A percentile compares a stretch with the other conserved stretches of the same genome.
These are phyloP conservation scores for Sanghuangporus weigelae DNA, from an alignment of 1,284 basidiomycete species.

Conservation along the genomic window DNA sequence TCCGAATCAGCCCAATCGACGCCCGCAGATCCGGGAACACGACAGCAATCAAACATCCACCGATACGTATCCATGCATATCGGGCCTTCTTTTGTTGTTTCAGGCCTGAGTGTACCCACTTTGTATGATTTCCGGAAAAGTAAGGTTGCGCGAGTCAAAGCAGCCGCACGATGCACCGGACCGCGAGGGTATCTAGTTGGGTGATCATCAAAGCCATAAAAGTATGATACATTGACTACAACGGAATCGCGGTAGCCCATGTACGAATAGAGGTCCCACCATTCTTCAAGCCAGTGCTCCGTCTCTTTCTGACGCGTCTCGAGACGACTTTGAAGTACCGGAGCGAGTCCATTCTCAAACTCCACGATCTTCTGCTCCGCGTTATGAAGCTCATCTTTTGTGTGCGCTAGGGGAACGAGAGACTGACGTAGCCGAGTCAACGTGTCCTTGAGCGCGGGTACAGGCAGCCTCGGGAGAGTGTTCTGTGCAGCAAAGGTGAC, in stretches of 20 bases:
- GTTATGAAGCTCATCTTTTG: slow-evolving; percentile 47
- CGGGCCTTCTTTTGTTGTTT: slow-evolving; percentile 67
- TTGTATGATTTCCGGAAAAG: slow-evolving; percentile 67
- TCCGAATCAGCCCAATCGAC: slow-evolving; percentile 76
- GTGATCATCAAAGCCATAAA: slow-evolving; percentile 72
- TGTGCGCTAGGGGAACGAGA: slow-evolving; percentile 61
- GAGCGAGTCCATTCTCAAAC: slow-evolving; percentile 45
- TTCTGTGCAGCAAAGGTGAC: slow-evolving; percentile 39
- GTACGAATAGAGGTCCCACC: slow-evolving; percentile 77
- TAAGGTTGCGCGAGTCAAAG: slow-evolving; percentile 63
- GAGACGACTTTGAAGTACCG: slow-evolving; percentile 54
- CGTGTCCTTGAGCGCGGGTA: slow-evolving; percentile 54
- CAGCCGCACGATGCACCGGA: slow-evolving; percentile 69
- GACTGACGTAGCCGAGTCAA: slow-evolving; percentile 54
- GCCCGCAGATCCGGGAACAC: slow-evolving; percentile 67
- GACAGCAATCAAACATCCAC: slow-evolving; percentile 92
- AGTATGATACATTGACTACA: slow-evolving; percentile 80
- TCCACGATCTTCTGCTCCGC: slow-evolving; percentile 56
- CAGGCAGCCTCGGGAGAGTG: slow-evolving; percentile 56
- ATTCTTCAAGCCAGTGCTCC: slow-evolving; percentile 73
- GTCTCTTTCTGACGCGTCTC: slow-evolving; percentile 43
- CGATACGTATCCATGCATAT: slow-evolving; percentile 89
- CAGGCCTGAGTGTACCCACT: slow-evolving; percentile 63
- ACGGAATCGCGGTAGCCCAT: slow-evolving; percentile 73
- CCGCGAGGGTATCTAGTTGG: slow-evolving; percentile 53